A percentile compares a stretch with the other conserved stretches of the same genome.
Conservation (phyloP, 768 basidiomycete genomes). For the Boletus insuetus region DNA sequence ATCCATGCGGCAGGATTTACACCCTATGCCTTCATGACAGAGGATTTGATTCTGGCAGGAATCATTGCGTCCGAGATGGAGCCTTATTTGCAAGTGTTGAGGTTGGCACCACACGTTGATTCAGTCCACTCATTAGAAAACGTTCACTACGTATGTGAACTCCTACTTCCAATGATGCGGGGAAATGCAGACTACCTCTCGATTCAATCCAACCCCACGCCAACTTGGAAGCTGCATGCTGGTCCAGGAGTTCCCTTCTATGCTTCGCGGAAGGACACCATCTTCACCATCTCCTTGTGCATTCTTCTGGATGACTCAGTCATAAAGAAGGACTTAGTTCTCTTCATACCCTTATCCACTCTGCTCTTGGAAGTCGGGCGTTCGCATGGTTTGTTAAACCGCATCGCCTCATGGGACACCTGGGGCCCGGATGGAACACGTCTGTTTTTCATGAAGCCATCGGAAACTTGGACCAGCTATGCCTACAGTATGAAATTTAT, state of each 20-base stretch:
- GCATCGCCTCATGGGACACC: conserved; percentile 22
- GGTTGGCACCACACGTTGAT: conserved; percentile 6
- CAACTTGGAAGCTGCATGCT: conserved; percentile 22
- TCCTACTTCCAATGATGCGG: conserved; percentile 25
- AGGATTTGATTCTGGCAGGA: conserved; percentile 25
- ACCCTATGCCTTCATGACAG: conserved; percentile 36
- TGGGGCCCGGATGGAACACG: conserved; percentile 34
- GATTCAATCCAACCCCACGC: conserved; percentile 34
- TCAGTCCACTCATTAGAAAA: conserved; percentile 6
- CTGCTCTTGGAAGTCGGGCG: conserved; percentile 24
- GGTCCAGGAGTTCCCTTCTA: conserved; percentile 20
- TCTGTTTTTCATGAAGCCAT: conserved; percentile 26
- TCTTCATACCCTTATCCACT: conserved; percentile 33
- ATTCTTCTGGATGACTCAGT: conserved; percentile 1
- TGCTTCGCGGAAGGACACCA: conserved; percentile 25
- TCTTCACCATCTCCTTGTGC: conserved; percentile 32
- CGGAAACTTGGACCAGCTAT: conserved; percentile 35
- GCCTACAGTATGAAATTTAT: conserved; percentile 35
- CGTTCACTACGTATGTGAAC: conserved; percentile 23
- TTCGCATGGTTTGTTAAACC: conserved; percentile 1
- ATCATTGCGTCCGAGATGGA: conserved; percentile 2
- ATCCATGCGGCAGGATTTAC: conserved; percentile 20
- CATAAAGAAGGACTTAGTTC: conserved; percentile 11
- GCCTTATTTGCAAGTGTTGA: conserved; percentile 21
- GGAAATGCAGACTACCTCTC: conserved; percentile 17